Evolutionary conservation across 1,139 yeast species (phyloP).

Genomic region (Yamadazyma jaroonii): DNA sequence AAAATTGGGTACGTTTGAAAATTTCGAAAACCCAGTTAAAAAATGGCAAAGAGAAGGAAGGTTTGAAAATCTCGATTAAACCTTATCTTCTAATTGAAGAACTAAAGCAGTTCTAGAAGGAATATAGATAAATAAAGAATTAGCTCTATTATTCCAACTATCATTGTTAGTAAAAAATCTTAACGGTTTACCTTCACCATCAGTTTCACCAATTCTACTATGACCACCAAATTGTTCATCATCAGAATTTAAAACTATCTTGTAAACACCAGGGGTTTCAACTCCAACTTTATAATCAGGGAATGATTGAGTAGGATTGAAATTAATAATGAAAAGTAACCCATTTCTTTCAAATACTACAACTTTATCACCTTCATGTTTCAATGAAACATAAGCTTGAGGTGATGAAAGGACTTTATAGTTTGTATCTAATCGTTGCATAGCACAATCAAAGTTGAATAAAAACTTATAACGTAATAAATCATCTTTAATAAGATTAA

Average conservation of each 20-base stretch:
- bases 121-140: slow-evolving; percentile 77
- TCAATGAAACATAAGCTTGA: slow-evolving; percentile 84
- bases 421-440: slow-evolving; percentile 72
- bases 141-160: slow-evolving; percentile 75
- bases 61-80: slow-evolving; percentile 18
- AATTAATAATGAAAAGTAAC: slow-evolving; percentile 79
- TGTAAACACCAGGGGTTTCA: slow-evolving; percentile 73
- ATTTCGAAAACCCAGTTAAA: slow-evolving; percentile 40
- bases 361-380: slow-evolving; percentile 85
- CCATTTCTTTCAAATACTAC: slow-evolving; percentile 88
- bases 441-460: slow-evolving; percentile 75
- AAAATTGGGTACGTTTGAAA: slow-evolving; percentile 39
- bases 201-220: slow-evolving; percentile 58
- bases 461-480: slow-evolving; percentile 75
- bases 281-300: slow-evolving; percentile 89
- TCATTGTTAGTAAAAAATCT: slow-evolving; percentile 68
- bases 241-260: slow-evolving; percentile 75
- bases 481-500: slow-evolving; percentile 78
- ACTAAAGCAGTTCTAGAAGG: slow-evolving; percentile 83
- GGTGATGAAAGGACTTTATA: slow-evolving; percentile 73
- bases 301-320: slow-evolving; percentile 81
- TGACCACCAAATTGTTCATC: slow-evolving; percentile 77
- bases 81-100: slow-evolving; percentile 16
- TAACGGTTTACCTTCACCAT: slow-evolving; percentile 32
- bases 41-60: slow-evolving; percentile 35